These are phyloP conservation scores for Globisporangium alternatum DNA, from an alignment of 352 stramenopile species.

Conservation along the genomic window DNA sequence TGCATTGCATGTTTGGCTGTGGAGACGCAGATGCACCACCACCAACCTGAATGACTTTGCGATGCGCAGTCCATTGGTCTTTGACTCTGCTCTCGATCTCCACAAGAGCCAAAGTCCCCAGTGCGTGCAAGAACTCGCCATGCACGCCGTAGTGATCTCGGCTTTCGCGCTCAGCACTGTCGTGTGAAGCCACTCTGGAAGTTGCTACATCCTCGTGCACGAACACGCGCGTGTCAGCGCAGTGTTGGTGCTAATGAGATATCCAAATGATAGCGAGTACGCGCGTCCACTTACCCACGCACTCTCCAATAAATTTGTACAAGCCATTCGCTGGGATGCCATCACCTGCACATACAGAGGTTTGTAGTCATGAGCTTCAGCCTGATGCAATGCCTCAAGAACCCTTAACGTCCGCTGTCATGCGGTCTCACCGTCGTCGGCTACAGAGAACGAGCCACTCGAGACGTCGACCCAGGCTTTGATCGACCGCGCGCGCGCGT, in stretches of 20 bases:
- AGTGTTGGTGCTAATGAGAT: background rate
- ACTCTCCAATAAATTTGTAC: conserved; percentile 45
- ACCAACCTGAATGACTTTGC: conserved; percentile 64
- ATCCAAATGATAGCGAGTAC: background rate
- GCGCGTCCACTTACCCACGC: conserved; percentile 24
- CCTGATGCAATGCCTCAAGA: background rate
- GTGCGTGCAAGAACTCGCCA: conserved; percentile 51
- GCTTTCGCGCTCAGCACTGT: background rate
- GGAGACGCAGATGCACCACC: background rate
- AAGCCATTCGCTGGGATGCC: conserved; percentile 56
- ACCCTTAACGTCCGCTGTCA: background rate
- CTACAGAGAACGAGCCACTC: conserved; percentile 49
- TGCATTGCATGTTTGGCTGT: background rate
- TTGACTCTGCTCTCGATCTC: conserved; percentile 65
- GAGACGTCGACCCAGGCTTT: conserved; percentile 39
- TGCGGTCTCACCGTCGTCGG: conserved; percentile 64
- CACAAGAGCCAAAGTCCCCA: conserved; percentile 40
- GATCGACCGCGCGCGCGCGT: conserved; percentile 53
- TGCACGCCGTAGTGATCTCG: conserved; percentile 33
- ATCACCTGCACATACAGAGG: conserved; percentile 33
- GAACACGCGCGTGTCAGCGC: background rate
- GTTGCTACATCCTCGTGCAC: conserved; percentile 29
- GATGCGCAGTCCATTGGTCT: conserved; percentile 53
- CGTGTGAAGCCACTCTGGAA: conserved; percentile 19
- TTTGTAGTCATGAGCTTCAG: background rate